These are phyloP conservation scores for Kodamaea hsintzibuensis DNA, from an alignment of 805 yeast genomes.

Conservation along the genomic window DNA sequence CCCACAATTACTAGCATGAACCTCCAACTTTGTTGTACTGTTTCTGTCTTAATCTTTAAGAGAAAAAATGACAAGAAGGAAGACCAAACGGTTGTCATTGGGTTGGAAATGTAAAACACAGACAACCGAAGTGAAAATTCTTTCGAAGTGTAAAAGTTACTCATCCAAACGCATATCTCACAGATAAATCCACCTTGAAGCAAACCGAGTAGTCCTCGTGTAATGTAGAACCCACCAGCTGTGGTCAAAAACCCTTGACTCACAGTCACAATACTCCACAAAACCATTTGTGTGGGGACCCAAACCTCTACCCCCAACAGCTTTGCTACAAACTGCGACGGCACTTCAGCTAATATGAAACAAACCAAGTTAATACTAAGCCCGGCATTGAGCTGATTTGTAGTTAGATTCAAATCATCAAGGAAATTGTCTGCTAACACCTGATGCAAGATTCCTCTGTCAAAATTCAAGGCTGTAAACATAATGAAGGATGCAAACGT, in stretches of 20 bases:
- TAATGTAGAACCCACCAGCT: constrained; percentile 25
- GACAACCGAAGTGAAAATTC: constrained; percentile 29
- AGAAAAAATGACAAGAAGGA: constrained; percentile 22
- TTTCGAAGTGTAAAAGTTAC: constrained; percentile 35
- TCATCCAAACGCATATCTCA: constrained; percentile 32
- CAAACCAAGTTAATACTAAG: constrained; percentile 53
- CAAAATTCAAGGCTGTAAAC: constrained; percentile 26
- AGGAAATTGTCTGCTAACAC: constrained; percentile 26
- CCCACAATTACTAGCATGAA: constrained; percentile 72
- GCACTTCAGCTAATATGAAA: constrained; percentile 60
- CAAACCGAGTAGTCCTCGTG: constrained; percentile 31
- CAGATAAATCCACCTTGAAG: constrained; percentile 40
- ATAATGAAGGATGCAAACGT: constrained; percentile 53
- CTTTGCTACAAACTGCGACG: constrained; percentile 67
- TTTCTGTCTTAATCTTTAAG: constrained; percentile 34
- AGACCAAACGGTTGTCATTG: constrained; percentile 20
- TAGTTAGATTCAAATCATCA: constrained; percentile 43
- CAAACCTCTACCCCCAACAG: constrained; percentile 53
- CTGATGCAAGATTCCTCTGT: constrained; percentile 25
- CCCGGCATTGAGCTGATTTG: constrained; percentile 60
- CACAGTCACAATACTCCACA: constrained; percentile 28
- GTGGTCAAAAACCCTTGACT: constrained; percentile 27
- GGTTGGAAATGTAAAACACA: constrained; percentile 25
- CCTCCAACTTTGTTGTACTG: constrained; percentile 57
- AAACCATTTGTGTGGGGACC: constrained; percentile 27